Evolutionary conservation across 2,329 filamentous ascomycete genomes (phyloP), one percentile per base, ranked within the genome.

Genomic region (Verticillium albo-atrum): DNA sequence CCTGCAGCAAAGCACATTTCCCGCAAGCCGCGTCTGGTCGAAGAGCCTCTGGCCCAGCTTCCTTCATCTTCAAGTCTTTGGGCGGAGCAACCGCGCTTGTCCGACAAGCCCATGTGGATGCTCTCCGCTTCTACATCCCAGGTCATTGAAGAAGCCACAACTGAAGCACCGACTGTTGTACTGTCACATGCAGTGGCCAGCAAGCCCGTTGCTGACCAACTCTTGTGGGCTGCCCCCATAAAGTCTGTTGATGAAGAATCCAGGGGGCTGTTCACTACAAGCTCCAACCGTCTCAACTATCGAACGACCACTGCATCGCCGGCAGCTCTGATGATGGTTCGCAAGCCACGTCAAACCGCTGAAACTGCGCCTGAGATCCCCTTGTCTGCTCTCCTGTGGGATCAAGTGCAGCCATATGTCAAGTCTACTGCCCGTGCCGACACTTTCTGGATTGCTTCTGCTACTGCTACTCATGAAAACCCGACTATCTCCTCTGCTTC

Each of bases 1-100:
- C 72, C 72, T 23, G 71, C 68, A n/a, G 72, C 72, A n/a, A 61
- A 76, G 10, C 59, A 67, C 35, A 73, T 75, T 61, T 57, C 59
- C 47, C 70, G 72, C 60, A 77, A 72, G 63, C 67, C 66, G 54
- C 66, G 70, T n/a, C 47, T 53, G 9, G 28, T 61, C 20, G 54
- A 64, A 9, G 60, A 58, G 27, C 51, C 42, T 23, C 37, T 60
- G 7, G 47, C 55, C 17, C n/a, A 28, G 3, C 58, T 72, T 3
- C 57, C n/a, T 25, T 6, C 61, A 32, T 74, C 73, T 57, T 68
- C 67, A 61, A 67, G 65, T 52, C 72, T 77, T 37, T 55, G 54
- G 54, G n/a, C 5, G 5, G 9, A 10, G 2, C 25, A n/a, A 26
- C 51, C 6, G 5, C 14, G 6, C 17, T 4, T 20, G 14, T 9